These are phyloP conservation scores for Aspergillus mulundensis DNA, from an alignment of 495 filamentous ascomycete species.

Conservation along the genomic window DNA sequence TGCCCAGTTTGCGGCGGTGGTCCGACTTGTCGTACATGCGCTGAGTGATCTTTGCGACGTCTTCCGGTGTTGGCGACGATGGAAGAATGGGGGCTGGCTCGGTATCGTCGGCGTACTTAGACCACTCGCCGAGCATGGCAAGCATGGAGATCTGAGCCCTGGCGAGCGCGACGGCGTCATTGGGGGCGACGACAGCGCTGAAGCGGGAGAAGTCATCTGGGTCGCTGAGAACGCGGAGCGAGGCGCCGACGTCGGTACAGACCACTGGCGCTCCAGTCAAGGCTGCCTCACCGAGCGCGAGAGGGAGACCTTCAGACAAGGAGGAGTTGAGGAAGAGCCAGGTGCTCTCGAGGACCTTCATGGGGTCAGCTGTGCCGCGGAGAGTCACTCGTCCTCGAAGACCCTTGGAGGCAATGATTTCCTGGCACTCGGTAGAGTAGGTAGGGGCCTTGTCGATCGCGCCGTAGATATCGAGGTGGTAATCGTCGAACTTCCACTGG, in stretches of 20 bases:
- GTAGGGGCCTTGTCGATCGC: constrained; percentile 57
- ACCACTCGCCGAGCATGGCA: constrained; percentile 58
- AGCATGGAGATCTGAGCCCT: constrained; percentile 60
- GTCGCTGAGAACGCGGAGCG: constrained; percentile 60
- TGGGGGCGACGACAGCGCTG: constrained; percentile 60
- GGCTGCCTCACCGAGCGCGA: constrained; percentile 63
- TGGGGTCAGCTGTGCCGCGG: constrained; percentile 53
- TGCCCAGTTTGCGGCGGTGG: constrained; percentile 54
- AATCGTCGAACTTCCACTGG: constrained; percentile 62
- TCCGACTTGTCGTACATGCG: constrained; percentile 62
- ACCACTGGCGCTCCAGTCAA: constrained; percentile 61
- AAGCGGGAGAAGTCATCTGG: constrained; percentile 53
- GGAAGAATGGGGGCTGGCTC: constrained; percentile 42
- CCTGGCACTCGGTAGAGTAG: constrained; percentile 57
- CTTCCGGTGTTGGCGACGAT: constrained; percentile 44
- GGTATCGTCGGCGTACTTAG: constrained; percentile 47
- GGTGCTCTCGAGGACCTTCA: constrained; percentile 54
- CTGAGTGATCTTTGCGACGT: constrained; percentile 50
- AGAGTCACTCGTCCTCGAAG: constrained; percentile 51
- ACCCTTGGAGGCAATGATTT: constrained; percentile 59
- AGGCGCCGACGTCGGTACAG: constrained; percentile 62
- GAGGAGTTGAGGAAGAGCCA: constrained; percentile 69
- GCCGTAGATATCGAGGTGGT: constrained; percentile 60
- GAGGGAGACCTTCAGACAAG: constrained; percentile 60
- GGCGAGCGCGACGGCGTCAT: constrained; percentile 55